Conservation (phyloP, 2,329 filamentous ascomycete species). For the Trichoderma guizhouense region DNA sequence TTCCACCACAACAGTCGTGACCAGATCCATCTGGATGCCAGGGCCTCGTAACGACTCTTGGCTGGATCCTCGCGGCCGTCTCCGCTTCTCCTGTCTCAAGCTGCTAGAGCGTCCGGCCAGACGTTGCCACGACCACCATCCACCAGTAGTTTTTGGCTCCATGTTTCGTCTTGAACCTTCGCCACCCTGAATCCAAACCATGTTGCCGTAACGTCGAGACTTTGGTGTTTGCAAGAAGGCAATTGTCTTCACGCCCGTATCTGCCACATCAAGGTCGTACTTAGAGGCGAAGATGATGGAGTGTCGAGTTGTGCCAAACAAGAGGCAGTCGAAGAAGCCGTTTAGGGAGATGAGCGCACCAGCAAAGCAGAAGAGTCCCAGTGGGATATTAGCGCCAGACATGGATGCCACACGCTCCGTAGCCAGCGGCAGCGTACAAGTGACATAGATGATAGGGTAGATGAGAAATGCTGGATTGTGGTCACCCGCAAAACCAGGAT, state of each 20-base stretch:
- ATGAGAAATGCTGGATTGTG: conserved; percentile 57
- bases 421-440: conserved; percentile 66
- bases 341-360: conserved; percentile 57
- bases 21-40: conserved; percentile 44
- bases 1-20: conserved; percentile 43
- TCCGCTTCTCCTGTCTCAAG: conserved; percentile 6
- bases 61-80: conserved; percentile 28
- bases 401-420: conserved; percentile 62
- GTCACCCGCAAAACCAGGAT: conserved; percentile 22
- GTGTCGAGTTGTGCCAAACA: conserved; percentile 52
- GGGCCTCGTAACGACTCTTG: conserved; percentile 35
- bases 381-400: conserved; percentile 48
- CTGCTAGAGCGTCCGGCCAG: conserved; percentile 13
- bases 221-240: conserved; percentile 44
- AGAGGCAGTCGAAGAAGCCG: conserved; percentile 52
- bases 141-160: conserved; percentile 20
- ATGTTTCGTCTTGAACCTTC: not conserved
- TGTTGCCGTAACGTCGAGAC: conserved; percentile 40
- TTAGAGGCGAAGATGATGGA: conserved; percentile 48
- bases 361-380: conserved; percentile 56
- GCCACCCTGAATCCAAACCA: conserved; percentile 37
- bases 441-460: conserved; percentile 65
- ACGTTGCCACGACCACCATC: conserved; percentile 31
- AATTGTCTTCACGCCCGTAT: conserved; percentile 51
- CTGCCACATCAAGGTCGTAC: conserved; percentile 38